These are phyloP conservation scores for Lipomyces spencermartinsiae DNA, from an alignment of 805 yeast species.

Conservation along the genomic window DNA sequence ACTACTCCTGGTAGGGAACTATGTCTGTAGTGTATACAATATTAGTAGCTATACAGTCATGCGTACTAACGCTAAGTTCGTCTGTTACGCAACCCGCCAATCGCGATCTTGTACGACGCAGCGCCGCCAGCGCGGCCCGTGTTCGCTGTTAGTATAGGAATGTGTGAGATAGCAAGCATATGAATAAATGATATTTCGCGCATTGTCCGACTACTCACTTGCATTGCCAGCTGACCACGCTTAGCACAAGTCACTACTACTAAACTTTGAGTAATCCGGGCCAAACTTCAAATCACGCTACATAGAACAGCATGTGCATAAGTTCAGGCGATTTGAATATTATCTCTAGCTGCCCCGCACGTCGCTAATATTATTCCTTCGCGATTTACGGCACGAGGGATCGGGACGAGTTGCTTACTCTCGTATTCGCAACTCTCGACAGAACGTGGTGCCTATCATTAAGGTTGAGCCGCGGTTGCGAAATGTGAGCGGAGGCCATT, in stretches of 20 bases:
- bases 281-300: too few species aligned
- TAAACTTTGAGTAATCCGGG: background rate
- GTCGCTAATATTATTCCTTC: background rate
- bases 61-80: background rate
- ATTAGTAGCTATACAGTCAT: too few species aligned
- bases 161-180: background rate
- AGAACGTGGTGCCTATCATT: background rate
- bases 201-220: background rate
- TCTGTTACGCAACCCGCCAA: background rate
- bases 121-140: background rate
- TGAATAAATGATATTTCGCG: background rate
- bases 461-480: background rate
- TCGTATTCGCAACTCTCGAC: constrained; percentile 3
- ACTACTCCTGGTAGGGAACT: too few species aligned
- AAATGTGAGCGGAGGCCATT: background rate
- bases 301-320: too few species aligned
- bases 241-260: background rate
- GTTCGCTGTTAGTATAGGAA: background rate
- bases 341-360: too few species aligned
- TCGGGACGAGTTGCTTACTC: background rate
- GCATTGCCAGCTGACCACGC: background rate
- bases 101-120: background rate
- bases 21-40: too few species aligned
- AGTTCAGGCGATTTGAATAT: background rate
- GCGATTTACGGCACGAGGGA: background rate